phyloP scores from a whole-genome alignment of 2,329 filamentous ascomycete species.

The Apiospora sp. region DNA sequence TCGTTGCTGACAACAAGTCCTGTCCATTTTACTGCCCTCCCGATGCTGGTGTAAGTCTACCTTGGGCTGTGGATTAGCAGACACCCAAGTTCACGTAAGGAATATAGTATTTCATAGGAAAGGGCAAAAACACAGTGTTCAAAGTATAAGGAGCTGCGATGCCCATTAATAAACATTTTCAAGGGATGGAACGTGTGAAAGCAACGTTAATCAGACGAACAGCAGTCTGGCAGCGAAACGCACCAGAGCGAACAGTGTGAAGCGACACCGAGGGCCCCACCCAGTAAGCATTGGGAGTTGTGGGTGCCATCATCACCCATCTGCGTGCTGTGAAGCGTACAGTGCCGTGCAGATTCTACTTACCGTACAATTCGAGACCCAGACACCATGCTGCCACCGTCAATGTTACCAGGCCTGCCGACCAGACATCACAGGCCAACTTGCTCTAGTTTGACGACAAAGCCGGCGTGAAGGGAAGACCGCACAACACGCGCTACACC shows the following conservation, averaged over 20 bases:
- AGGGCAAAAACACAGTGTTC: neutral
- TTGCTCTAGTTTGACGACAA: slow-evolving; percentile 19
- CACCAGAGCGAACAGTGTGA: neutral
- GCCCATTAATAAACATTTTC: neutral
- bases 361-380: neutral
- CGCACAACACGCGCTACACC: neutral
- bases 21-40: no score
- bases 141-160: neutral
- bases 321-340: neutral
- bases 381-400: neutral
- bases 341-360: slow-evolving; percentile 4
- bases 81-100: neutral
- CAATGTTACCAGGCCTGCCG: slow-evolving; percentile 8
- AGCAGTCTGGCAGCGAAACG: neutral
- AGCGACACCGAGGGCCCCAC: slow-evolving; percentile 8
- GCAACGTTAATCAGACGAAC: slow-evolving; percentile 8
- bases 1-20: neutral
- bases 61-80: no score
- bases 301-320: neutral
- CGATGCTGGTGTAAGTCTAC: neutral
- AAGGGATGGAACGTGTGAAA: neutral
- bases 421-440: slow-evolving; percentile 15
- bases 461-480: slow-evolving; percentile 21
- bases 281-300: slow-evolving; percentile 8
- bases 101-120: neutral